Conservation (phyloP, 1,284 basidiomycete species). For the Polyporus tsugae region DNA sequence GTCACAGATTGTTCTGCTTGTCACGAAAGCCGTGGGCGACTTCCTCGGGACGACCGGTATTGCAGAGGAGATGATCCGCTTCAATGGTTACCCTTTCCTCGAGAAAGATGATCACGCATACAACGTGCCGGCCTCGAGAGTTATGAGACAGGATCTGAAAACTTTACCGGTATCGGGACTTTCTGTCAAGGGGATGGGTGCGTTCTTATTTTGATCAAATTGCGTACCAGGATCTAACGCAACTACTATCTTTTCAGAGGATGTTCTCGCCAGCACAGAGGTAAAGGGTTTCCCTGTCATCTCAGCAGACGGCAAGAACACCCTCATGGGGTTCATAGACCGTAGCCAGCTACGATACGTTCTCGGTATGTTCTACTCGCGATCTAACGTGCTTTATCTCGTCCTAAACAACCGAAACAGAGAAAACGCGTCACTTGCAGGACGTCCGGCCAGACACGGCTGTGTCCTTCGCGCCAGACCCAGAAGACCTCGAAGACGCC, state of each 20-base stretch:
- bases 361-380: constrained; percentile 61
- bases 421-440: constrained; percentile 72
- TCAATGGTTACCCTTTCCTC: constrained; percentile 97
- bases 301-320: constrained; percentile 60
- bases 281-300: constrained; percentile 96
- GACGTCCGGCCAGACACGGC: constrained; percentile 70
- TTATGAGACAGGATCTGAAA: constrained; percentile 87
- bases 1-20: constrained; percentile 88
- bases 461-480: constrained; percentile 71
- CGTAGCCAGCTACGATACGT: constrained; percentile 88
- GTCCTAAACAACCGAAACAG: constrained; percentile 48
- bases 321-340: constrained; percentile 89
- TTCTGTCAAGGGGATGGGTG: constrained; percentile 81
- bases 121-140: constrained; percentile 87
- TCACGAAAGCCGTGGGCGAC: constrained; percentile 98
- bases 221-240: constrained; percentile 7
- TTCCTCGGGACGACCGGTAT: constrained; percentile 93
- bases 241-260: constrained; percentile 55
- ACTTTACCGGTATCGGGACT: constrained; percentile 82
- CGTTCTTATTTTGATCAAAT: not conserved
- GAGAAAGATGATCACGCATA: constrained; percentile 94
- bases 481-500: constrained; percentile 53
- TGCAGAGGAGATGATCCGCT: constrained; percentile 96
- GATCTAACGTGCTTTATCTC: not conserved
- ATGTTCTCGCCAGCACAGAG: constrained; percentile 69